Percentiles rank a stretch among this genome's conserved stretches.
These are phyloP conservation scores for Kwoniella dejecticola DNA, from an alignment of 768 basidiomycete genomes.

Conservation along the genomic window DNA sequence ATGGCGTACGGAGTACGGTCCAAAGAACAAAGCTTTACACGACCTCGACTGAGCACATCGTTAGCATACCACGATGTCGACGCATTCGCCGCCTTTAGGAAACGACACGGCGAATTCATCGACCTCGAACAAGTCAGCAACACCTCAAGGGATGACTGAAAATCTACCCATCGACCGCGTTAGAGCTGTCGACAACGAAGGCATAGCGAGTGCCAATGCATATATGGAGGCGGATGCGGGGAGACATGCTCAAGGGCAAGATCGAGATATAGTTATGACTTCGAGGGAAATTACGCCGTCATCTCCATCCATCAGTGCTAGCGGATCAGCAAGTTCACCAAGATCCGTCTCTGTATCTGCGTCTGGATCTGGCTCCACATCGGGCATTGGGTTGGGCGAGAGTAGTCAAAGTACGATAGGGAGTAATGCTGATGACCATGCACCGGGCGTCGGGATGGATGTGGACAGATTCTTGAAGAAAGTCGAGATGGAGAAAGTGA, in stretches of 20 bases:
- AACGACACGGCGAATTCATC: background rate
- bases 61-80: background rate
- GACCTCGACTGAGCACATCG: too few species aligned
- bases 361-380: background rate
- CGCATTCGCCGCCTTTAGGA: background rate
- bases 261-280: constrained; percentile 9
- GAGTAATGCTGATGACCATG: constrained; percentile 1
- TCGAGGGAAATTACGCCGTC: constrained; percentile 35
- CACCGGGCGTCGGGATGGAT: constrained; percentile 30
- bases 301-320: constrained; percentile 23
- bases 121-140: background rate
- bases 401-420: constrained; percentile 22
- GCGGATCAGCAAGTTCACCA: constrained; percentile 5
- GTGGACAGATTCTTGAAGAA: constrained; percentile 42
- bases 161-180: background rate
- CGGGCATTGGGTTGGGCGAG: background rate
- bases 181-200: too few species aligned
- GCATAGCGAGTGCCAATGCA: too few species aligned
- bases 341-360: constrained; percentile 7
- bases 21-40: too few species aligned
- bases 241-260: background rate
- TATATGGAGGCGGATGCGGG: background rate
- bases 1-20: too few species aligned
- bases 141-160: background rate
- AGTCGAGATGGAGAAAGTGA: constrained; percentile 53